phyloP scores from a whole-genome alignment of 331 rosid species.

The Ulmus americana region DNA sequence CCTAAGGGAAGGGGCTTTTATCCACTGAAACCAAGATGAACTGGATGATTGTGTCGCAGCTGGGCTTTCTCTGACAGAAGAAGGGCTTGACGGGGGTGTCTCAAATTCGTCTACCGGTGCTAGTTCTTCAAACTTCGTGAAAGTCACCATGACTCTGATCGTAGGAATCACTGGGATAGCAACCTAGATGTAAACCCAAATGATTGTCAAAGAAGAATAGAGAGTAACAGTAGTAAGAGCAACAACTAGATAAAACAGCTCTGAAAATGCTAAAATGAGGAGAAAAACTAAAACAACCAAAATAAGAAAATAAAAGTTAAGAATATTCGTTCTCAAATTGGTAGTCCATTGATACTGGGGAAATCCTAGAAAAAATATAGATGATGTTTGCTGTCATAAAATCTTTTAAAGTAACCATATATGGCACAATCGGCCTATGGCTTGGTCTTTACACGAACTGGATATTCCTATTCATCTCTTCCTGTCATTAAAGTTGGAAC shows the following conservation, averaged over 20 bases:
- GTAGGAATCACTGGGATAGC: slow-evolving; percentile 97
- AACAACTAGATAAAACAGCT: background rate
- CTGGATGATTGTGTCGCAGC: slow-evolving; percentile 28
- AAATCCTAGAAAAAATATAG: no score
- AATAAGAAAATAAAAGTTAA: background rate
- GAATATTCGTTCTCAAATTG: no score
- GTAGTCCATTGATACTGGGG: no score
- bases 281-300: background rate
- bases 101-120: slow-evolving; percentile 70
- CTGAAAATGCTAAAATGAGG: background rate
- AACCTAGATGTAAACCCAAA: slow-evolving; percentile 46
- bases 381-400: background rate
- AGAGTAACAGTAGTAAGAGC: background rate
- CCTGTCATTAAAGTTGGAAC: no score
- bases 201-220: slow-evolving; percentile 6
- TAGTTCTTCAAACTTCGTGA: slow-evolving; percentile 86
- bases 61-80: slow-evolving; percentile 64
- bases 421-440: background rate
- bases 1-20: slow-evolving; percentile 74
- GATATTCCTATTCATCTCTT: no score
- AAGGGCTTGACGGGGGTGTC: slow-evolving; percentile 89
- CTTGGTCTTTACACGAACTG: background rate
- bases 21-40: slow-evolving; percentile 98
- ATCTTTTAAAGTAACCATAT: background rate
- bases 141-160: slow-evolving; percentile 77